Evolutionary conservation across 1,284 basidiomycete species (phyloP), one percentile per base, ranked within the genome.

Genomic region (Puccinia coronata): DNA sequence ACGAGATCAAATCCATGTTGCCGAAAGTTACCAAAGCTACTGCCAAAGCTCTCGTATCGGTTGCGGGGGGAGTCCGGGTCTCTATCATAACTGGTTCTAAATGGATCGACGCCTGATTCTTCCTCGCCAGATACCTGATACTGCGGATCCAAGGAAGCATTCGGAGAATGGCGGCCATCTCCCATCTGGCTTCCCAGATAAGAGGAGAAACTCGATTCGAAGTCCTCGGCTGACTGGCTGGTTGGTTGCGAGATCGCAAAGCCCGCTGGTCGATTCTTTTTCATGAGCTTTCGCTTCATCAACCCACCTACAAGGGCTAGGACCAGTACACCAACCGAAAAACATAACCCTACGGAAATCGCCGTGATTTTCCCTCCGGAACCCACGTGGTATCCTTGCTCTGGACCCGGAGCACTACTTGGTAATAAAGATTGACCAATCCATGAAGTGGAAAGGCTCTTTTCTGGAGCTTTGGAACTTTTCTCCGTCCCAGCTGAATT

Each of bases 21-120:
- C 18, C 2, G 34, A 39, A 39, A 39, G 67, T 69, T 69, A 18
- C 67, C 67, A 34, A 69, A 69, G 67, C 67, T 69, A 28, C 41
- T 69, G 16, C n/a, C 67, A 51, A 47, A 69, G n/a, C 67, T 69
- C 9, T 47, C 16, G 47, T 69, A 69, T 69, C 67, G 47, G 41
- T 69, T 39, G 25, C 3, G 47, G 18, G 18, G 25, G 67, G n/a
- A 39, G 28, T 23, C 41, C 2, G 41, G 1, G 67, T 69, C 14
- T 1, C 25, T 25, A n/a, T 25, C n/a, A 69, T 69, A 43, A 23
- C 47, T 69, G 31, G 41, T 28, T 39, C 47, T 43, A 28, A 28
- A 49, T 2, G 67, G 47, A 31, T 51, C 67, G 8, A 63, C 11
- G 2, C 59, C 11, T 2, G 34, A n/a, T 23, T 63, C 59, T 23